phyloP scores from a whole-genome alignment of 2,329 filamentous ascomycete genomes.

The Venturia pyrina region DNA sequence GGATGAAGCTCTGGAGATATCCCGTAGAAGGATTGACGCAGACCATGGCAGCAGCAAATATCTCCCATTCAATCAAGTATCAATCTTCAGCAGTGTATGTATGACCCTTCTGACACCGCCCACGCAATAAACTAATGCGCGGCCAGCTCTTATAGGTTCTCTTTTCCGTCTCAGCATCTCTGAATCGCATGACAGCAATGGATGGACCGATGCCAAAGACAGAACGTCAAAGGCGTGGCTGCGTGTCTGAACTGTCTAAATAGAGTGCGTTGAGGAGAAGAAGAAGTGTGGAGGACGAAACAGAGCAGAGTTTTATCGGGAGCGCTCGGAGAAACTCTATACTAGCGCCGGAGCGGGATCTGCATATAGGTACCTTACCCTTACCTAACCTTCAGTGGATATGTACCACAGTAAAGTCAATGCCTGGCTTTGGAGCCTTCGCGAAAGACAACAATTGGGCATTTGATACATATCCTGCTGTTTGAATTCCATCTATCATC shows the following conservation, averaged over 20 bases:
- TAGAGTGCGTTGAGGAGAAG: constrained; percentile 49
- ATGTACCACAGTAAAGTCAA: too few species aligned
- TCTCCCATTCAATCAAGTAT: too few species aligned
- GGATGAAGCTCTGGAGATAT: too few species aligned
- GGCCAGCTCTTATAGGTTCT: constrained; percentile 61
- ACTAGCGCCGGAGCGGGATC: background rate
- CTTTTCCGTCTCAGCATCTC: constrained; percentile 47
- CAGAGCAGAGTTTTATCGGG: background rate
- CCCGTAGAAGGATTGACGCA: too few species aligned
- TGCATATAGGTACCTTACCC: too few species aligned
- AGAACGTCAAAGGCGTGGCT: constrained; percentile 36
- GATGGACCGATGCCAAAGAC: constrained; percentile 32
- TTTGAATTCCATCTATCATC: background rate
- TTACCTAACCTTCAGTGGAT: background rate
- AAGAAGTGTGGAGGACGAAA: background rate
- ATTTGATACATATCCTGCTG: background rate
- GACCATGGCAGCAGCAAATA: too few species aligned
- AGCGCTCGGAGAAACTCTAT: background rate
- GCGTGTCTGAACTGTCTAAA: constrained; percentile 80
- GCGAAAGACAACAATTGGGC: background rate
- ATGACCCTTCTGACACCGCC: constrained; percentile 76
- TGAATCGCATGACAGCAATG: constrained; percentile 57
- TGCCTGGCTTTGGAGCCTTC: background rate
- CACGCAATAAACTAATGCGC: constrained; percentile 57
- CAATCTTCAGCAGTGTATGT: constrained; percentile 40